Percentiles rank a stretch among this genome's conserved stretches.
These are phyloP conservation scores for Eucalyptus polyanthemos DNA, from an alignment of 345 rosid species.

Conservation along the genomic window DNA sequence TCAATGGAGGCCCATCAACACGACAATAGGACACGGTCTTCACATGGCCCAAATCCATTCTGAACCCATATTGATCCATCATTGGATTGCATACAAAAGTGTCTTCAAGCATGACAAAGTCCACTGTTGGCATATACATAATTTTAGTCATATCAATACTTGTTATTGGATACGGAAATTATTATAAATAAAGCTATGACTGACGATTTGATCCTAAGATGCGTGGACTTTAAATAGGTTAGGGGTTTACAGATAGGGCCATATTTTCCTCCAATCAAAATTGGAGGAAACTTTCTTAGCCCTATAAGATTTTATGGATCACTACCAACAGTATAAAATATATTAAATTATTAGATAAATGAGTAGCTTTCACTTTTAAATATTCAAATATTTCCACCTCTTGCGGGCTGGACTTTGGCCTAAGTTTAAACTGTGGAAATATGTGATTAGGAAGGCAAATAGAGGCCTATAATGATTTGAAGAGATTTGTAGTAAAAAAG, in stretches of 20 bases:
- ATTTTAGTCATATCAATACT: neutral
- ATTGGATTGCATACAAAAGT: neutral
- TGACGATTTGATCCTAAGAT: neutral
- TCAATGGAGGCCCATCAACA: neutral
- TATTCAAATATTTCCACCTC: accelerated
- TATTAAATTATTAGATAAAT: accelerated
- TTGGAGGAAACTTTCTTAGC: too few species aligned
- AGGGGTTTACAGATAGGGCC: neutral
- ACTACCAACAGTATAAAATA: accelerated
- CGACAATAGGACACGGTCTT: neutral
- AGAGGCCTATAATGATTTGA: accelerated
- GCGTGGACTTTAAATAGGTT: neutral
- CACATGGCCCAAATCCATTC: neutral
- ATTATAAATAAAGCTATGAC: neutral
- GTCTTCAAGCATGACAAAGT: neutral
- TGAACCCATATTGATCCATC: neutral
- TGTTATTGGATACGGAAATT: neutral
- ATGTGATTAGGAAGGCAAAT: accelerated
- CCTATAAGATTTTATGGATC: accelerated
- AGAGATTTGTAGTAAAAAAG: accelerated
- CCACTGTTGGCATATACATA: neutral
- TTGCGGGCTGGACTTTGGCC: accelerated
- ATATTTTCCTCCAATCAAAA: neutral
- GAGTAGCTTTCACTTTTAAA: neutral
- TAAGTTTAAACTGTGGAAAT: accelerated